Base-by-base conservation (phyloP, 1,284 basidiomycete species). In the Bondarzewia mesenterica region DNA sequence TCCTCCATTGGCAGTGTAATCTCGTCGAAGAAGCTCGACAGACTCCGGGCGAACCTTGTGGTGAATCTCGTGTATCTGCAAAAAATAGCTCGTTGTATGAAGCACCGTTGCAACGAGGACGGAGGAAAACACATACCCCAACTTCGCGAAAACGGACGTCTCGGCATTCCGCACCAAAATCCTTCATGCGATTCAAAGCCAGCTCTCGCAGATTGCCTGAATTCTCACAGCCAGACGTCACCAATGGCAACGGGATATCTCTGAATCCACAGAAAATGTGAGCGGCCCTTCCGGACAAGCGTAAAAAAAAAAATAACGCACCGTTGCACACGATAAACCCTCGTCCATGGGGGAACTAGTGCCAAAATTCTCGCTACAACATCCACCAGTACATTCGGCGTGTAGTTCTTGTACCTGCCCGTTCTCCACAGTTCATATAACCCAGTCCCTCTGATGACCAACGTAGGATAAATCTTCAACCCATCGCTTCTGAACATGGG, bases 121-220 rank as follows among this genome's bases (percentile, higher is more conserved):
- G 47, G 38, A 32, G 25, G 29, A 27, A 49, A 45, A 15, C 12
- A 77, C 86, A 62, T 68, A 97, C 88, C 39, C 96, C 96, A 41
- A 99, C 96, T 78, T 99, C 96, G 45, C 96, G 88, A 70, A 90
- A 96, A 42, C 96, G 84, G 25, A 99, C 95, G 64, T 99, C 96
- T 47, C 96, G 81, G 67, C 96, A 99, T 58, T 94, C 92, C 36
- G 92, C 90, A 35, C 96, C 96, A 68, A 99, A 98, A 66, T 99
- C 96, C 68, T 95, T 95, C 93, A 99, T 96, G 20, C 96, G 82
- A 57, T 94, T 94, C 37, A 99, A 73, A 23, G 96, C 95, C 42
- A 99, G 74, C 65, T 99, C 95, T 47, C 96, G 85, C 54, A 99
- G 71, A 65, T 99, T 99, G 3, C 96, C 96, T 49, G 87, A 88